Evolutionary conservation across 2,329 filamentous ascomycete species (phyloP).

Genomic region (Colletotrichum truncatum): DNA sequence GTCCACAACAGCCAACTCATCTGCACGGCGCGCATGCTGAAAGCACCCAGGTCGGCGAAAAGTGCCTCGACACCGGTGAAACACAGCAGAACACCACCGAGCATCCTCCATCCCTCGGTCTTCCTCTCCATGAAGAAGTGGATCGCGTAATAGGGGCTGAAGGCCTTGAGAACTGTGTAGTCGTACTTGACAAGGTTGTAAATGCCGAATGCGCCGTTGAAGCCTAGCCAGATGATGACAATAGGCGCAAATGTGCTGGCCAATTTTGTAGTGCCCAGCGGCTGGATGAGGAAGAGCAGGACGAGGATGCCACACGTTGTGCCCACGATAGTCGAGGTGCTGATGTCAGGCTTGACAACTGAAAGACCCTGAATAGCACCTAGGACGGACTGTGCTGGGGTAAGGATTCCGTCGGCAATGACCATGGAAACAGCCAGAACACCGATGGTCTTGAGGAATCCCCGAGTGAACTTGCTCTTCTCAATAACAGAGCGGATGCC

Average conservation of each 20-base stretch:
- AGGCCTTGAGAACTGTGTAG: conserved; percentile 63
- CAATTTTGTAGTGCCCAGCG: conserved; percentile 69
- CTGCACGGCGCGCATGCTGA: conserved; percentile 75
- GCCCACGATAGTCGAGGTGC: conserved; percentile 67
- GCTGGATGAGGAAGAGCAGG: conserved; percentile 70
- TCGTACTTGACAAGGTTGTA: conserved; percentile 67
- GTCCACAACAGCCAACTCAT: conserved; percentile 76
- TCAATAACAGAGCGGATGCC: conserved; percentile 67
- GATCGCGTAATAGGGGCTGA: conserved; percentile 68
- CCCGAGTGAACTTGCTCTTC: conserved; percentile 59
- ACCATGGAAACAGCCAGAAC: conserved; percentile 75
- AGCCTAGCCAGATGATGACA: conserved; percentile 72
- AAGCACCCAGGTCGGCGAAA: conserved; percentile 82
- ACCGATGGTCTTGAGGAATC: conserved; percentile 67
- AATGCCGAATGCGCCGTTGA: conserved; percentile 71
- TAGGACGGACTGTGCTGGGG: conserved; percentile 75
- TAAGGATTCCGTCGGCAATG: conserved; percentile 72
- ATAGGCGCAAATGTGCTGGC: conserved; percentile 72
- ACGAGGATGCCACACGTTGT: conserved; percentile 72
- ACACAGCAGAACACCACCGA: conserved; percentile 77
- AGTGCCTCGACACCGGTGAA: conserved; percentile 84
- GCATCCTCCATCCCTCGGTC: conserved; percentile 68
- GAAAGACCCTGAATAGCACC: conserved; percentile 73
- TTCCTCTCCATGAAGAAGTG: conserved; percentile 68
- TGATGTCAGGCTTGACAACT: conserved; percentile 66